A percentile compares a stretch with the other conserved stretches of the same genome.
phyloP scores from a whole-genome alignment of 768 basidiomycete genomes.

The Termitomyces sp. region DNA sequence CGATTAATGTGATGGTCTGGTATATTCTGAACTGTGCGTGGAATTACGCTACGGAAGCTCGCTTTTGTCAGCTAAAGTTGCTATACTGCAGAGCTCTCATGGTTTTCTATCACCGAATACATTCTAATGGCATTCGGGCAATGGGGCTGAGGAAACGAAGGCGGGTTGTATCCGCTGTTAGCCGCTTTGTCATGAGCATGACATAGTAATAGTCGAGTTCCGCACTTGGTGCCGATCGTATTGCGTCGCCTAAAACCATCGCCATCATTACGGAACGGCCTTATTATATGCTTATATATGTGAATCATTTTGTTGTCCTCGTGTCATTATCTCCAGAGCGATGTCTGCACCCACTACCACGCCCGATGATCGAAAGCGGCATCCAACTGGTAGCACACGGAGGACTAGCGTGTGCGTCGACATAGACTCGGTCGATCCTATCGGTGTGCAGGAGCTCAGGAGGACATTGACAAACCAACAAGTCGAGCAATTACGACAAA shows the following conservation, averaged over 20 bases:
- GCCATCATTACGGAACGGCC: neutral
- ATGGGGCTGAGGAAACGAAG: too few species aligned
- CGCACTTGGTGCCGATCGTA: neutral
- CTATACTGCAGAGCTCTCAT: too few species aligned
- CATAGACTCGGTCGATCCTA: slow-evolving; percentile 42
- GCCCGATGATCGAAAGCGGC: neutral
- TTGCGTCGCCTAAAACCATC: neutral
- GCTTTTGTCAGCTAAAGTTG: too few species aligned
- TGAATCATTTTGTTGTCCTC: neutral
- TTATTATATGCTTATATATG: neutral
- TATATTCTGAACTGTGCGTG: too few species aligned
- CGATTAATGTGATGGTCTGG: too few species aligned
- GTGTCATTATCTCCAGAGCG: slow-evolving; percentile 5
- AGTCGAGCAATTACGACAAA: neutral
- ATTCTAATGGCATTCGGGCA: neutral
- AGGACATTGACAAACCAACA: slow-evolving; percentile 16
- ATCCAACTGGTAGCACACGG: neutral
- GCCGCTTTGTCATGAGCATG: neutral
- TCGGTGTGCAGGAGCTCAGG: slow-evolving; percentile 28
- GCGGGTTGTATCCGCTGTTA: too few species aligned
- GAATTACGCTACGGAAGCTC: too few species aligned
- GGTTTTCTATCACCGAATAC: too few species aligned
- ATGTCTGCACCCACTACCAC: slow-evolving; percentile 1
- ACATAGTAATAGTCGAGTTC: neutral
- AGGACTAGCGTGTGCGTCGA: slow-evolving; percentile 22